Evolutionary conservation across 1,284 basidiomycete species (phyloP), one percentile per base, ranked within the genome.

Genomic region (Naganishia albida): DNA sequence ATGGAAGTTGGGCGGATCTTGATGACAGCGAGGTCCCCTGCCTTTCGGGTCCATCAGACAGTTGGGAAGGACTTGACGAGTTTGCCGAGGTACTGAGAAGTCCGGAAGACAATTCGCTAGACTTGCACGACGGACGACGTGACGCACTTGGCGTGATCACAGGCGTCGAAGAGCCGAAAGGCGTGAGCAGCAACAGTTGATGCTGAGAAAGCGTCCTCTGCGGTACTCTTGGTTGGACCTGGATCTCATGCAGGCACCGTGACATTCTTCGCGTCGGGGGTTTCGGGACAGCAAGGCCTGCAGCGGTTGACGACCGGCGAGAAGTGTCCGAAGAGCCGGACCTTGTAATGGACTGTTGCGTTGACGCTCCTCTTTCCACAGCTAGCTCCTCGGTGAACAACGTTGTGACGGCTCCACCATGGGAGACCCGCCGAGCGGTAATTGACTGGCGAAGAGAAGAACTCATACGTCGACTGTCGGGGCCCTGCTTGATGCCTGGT

Each of bases 181-280:
- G 75, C 7, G 72, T 75, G 48, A 77, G 68, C 7, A 77, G 69
- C 25, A 77, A 63, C 54, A 77, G 69, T 48, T 77, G 75, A 64
- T 75, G 75, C 0, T 71, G 63, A 6, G 69, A 70, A 7, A 77
- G 64, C 6, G 71, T 56, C 40, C 73, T 64, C 6, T 74, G 72
- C 1, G 72, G 26, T 3, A 26, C 25, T 23, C 55, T 42, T 18
- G 64, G 38, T 26, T 65, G 64, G 10, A 65, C 70, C 67, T 75
- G 72, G 38, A 77, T 73, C 63, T 77, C 74, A 56, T 76, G 75
- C n/a, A 73, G 34, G 23, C 42, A 50, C 30, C 57, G 57, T n/a
- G 57, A 60, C 20, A 46, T 50, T 3, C 34, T 46, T 13, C 57
- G 57, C 18, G 49, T 42, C 8, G 46, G 57, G 10, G 34, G 15